Evolutionary conservation across 768 basidiomycete species (phyloP), one percentile per base, ranked within the genome.

Genomic region (Lanmaoa rubissima): DNA sequence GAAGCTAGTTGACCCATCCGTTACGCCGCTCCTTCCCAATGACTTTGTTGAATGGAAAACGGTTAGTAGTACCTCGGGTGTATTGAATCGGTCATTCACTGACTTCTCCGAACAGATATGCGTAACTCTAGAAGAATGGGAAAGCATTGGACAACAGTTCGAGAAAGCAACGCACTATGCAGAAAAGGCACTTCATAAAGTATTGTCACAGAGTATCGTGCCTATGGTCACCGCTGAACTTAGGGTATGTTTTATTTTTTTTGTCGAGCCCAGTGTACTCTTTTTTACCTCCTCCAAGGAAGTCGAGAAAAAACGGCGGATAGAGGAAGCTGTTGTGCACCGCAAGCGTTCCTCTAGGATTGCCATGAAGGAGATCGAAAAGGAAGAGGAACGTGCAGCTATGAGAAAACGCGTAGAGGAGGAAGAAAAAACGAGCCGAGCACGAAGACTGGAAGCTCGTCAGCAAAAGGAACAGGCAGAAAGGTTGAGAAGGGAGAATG

Each of bases 331-430:
- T 2, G 74, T 94, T 13, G 81, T 84, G 26, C 89, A 91, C 57
- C 85, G 94, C 57, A 97, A 98, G 70, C 87, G 94, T 24, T 96
- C 94, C 0, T 92, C 92, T 17, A 88, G 95, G 34, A 85, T 97
- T 55, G 90, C 92, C 4, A 74, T 86, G 39, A 87, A 84, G 62
- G 94, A 96, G 69, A 82, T 76, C 36, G 92, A 91, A 70, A 84
- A 83, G 61, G 89, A 94, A 69, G 84, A 88, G 59, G 85, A 86
- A 21, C 77, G 82, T 36, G 71, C 82, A 26, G 79, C 81, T 9
- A 82, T 83, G n/a, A 75, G 77, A 56, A 80, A 75, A 63, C 82
- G 81, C 58, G 80, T 76, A 3, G 90, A 92, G 56, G 87, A 85
- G 43, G 80, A 81, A 21, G 87, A 88, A 68, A 88, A 84, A 64